Evolutionary conservation across 768 basidiomycete species (phyloP).

Genomic region (Podaxis rugospora): DNA sequence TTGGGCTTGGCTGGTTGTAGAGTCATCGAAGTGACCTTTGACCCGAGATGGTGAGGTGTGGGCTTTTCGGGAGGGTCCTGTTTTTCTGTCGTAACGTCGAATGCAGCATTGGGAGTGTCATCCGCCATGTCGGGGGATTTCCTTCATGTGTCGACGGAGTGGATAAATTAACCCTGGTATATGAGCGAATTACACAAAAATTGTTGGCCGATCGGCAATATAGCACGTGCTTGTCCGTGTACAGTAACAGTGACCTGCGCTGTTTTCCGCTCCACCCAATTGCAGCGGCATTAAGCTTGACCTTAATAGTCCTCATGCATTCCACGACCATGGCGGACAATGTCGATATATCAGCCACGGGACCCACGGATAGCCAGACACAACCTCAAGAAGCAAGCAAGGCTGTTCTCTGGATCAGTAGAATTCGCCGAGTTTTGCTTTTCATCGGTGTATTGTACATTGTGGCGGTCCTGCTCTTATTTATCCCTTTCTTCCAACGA

Average conservation of each 20-base stretch:
- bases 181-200: neutral
- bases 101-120: neutral
- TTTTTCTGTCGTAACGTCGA: neutral
- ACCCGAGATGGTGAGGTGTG: neutral
- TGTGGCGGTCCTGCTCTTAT: constrained; percentile 45
- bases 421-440: constrained; percentile 27
- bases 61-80: neutral
- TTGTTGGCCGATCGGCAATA: constrained; percentile 3
- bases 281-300: neutral
- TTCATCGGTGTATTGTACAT: constrained; percentile 52
- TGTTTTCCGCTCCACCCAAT: neutral
- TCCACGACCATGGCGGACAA: constrained; percentile 6
- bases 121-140: neutral
- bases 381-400: neutral
- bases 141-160: neutral
- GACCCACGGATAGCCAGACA: neutral
- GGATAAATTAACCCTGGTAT: neutral
- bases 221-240: neutral
- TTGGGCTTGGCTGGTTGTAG: neutral
- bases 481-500: constrained; percentile 62
- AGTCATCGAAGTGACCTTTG: neutral
- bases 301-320: neutral
- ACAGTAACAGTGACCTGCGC: neutral
- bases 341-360: neutral
- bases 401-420: constrained; percentile 11